Evolutionary conservation across 345 rosid genomes (phyloP), one percentile per base, ranked within the genome.

Genomic region (Eutrema japonicum): DNA sequence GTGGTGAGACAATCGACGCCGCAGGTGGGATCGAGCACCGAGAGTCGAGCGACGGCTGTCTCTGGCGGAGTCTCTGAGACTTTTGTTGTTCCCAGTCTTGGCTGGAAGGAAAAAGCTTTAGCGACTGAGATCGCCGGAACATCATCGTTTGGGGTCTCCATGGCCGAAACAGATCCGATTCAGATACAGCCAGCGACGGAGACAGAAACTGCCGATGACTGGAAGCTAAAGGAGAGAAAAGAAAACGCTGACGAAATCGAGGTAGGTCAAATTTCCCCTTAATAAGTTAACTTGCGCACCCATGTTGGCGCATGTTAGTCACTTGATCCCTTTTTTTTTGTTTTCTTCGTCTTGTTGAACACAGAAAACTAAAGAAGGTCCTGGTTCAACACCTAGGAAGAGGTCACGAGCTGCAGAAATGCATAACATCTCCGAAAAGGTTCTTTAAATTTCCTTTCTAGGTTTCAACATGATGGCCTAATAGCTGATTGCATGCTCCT

Each of bases 401-500:
- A 88, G 91, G 67, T 83, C 89, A 49, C 88, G 98, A 18, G 90
- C 95, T 65, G 93, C 96, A 5, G 95, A 94, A 79, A 87, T 89
- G 78, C 98, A 94, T 80, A 91, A 89, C 47, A 81, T 85, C 64
- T 84, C 95, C 2, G 96, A 94, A 71, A 85, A 89, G 94, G 98
- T 91, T 36, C 36, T 91, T 78, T 7, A 45, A 6, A 0, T 13
- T 50, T 30, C 26, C 48, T 41, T 56, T 57, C 10, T 8, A 16
- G 7, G 60, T 69, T 56, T n/a, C 37, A 46, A 30, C 9, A 10
- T 48, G 57, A 36, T 71, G 50, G 13, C n/a, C 13, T 26, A 5
- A 27, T 40, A 60, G 12, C 59, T 60, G 50, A 40, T 50, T 30
- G 22, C 22, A 18, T 18, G 12, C 42, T 36, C 16, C 16, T 48